Conservation (phyloP, 768 basidiomycete species). For the Phlebiopsis flavidoalba region DNA sequence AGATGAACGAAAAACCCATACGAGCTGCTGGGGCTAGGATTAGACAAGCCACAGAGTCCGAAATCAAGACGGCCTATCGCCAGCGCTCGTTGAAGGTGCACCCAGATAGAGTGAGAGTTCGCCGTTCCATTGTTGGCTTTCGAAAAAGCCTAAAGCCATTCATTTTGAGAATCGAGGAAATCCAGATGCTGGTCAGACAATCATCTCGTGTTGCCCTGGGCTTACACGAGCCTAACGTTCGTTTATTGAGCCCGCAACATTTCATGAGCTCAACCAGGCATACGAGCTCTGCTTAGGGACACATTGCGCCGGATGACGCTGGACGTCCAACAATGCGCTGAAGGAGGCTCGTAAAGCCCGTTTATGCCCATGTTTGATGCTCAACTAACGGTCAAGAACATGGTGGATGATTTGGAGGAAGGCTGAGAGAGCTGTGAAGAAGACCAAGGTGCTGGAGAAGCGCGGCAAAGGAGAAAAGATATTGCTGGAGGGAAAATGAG, state of each 20-base stretch:
- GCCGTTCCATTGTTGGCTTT: background rate
- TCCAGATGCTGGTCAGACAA: conserved; percentile 61
- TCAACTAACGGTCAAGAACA: conserved; percentile 68
- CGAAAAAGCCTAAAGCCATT: conserved; percentile 5
- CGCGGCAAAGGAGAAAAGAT: conserved; percentile 48
- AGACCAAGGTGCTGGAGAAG: conserved; percentile 57
- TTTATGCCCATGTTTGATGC: conserved; percentile 63
- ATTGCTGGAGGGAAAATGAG: conserved; percentile 62
- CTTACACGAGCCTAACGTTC: background rate
- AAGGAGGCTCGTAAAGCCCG: conserved; percentile 65
- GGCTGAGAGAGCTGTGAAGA: conserved; percentile 73
- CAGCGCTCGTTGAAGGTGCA: conserved; percentile 80
- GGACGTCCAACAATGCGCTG: conserved; percentile 70
- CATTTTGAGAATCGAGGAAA: conserved; percentile 64
- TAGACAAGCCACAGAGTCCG: conserved; percentile 70
- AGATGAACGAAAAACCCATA: conserved; percentile 71
- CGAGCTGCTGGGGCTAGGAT: conserved; percentile 55
- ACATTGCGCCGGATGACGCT: conserved; percentile 73
- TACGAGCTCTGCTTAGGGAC: conserved; percentile 80
- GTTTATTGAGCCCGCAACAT: conserved; percentile 56
- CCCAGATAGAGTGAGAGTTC: conserved; percentile 66
- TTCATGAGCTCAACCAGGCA: conserved; percentile 79
- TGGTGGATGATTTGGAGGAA: conserved; percentile 79
- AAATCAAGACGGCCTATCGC: conserved; percentile 77
- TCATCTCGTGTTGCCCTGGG: background rate